These are phyloP conservation scores for Boletus vermiculosoides DNA, from an alignment of 768 basidiomycete species.

Conservation along the genomic window DNA sequence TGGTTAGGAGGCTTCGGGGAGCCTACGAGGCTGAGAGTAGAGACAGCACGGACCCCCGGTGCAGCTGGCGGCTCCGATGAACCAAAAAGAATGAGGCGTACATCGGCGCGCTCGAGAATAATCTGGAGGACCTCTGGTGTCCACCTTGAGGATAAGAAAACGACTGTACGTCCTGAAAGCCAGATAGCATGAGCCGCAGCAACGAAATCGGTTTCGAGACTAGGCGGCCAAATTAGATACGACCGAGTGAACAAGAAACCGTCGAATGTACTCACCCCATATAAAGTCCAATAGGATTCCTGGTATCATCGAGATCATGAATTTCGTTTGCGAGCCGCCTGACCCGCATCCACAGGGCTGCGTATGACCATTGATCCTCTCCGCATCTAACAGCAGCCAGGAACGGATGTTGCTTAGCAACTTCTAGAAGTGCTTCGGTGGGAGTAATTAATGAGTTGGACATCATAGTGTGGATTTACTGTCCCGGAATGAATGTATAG, in stretches of 20 bases:
- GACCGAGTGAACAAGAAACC: not conserved
- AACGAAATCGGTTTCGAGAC: slow-evolving; percentile 30
- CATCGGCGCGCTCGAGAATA: slow-evolving; percentile 23
- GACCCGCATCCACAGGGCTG: slow-evolving; percentile 30
- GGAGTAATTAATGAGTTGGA: slow-evolving; percentile 22
- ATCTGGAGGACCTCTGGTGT: slow-evolving; percentile 21
- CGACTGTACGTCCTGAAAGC: slow-evolving; percentile 30
- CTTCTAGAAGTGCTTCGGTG: slow-evolving; percentile 32
- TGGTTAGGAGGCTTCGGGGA: slow-evolving; percentile 10
- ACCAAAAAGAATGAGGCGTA: slow-evolving; percentile 24
- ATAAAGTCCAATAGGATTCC: slow-evolving; percentile 28
- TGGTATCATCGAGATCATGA: slow-evolving; percentile 22
- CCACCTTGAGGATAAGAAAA: slow-evolving; percentile 28
- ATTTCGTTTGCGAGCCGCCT: slow-evolving; percentile 26
- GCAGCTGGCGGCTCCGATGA: slow-evolving; percentile 10
- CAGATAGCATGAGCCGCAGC: slow-evolving; percentile 31
- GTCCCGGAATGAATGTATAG: not conserved
- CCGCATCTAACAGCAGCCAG: slow-evolving; percentile 10
- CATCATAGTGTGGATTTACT: slow-evolving; percentile 9
- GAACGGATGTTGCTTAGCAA: slow-evolving; percentile 31
- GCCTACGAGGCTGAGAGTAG: slow-evolving; percentile 19
- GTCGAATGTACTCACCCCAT: slow-evolving; percentile 15
- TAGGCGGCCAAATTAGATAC: not conserved
- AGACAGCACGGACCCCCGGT: slow-evolving; percentile 13
- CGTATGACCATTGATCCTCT: slow-evolving; percentile 28